Evolutionary conservation across 164 flowering plant genomes (phyloP), one percentile per base, ranked within the genome.

Genomic region (Chimonanthus praecox): DNA sequence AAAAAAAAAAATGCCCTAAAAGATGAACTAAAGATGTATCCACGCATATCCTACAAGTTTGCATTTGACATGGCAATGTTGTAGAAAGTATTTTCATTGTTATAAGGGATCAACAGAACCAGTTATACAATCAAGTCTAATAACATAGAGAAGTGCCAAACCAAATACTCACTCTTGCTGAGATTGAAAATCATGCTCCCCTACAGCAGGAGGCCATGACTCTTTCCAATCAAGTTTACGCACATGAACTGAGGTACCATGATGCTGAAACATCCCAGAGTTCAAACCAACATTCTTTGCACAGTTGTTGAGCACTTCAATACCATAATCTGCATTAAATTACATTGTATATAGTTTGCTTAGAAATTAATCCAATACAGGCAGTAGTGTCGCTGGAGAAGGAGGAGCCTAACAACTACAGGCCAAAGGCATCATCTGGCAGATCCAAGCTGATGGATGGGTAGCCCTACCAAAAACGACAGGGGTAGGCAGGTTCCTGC

Each of bases 221-320:
- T 78, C 74, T 64, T 74, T 75, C 98, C 98, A 95, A 80, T 95
- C 84, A 74, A 95, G 94, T 81, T 91, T 94, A 51, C 94, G 92
- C 33, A 92, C 90, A 87, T 81, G 74, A 77, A 91, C 81, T 20
- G 87, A 79, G 70, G 84, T 81, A 71, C 76, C 77, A 73, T 47
- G 67, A 65, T 74, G 46, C 65, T 69, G 75, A 54, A 89, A 81
- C 6, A 80, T 69, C 73, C 73, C 84, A 71, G 84, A 79, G 80
- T 92, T 95, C 6, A 89, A 87, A 49, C 79, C 50, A 75, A 89
- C 84, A 76, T 93, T 95, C 49, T 76, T 80, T 33, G 79, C 83
- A 84, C 99, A 95, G 78, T 94, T 91, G 70, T 83, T 82, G 16
- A 94, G 97, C 70, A 91, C 76, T 70, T 88, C 85, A 68, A 78